phyloP scores from a whole-genome alignment of 2,329 filamentous ascomycete species.

The Xylaria hypoxylon region DNA sequence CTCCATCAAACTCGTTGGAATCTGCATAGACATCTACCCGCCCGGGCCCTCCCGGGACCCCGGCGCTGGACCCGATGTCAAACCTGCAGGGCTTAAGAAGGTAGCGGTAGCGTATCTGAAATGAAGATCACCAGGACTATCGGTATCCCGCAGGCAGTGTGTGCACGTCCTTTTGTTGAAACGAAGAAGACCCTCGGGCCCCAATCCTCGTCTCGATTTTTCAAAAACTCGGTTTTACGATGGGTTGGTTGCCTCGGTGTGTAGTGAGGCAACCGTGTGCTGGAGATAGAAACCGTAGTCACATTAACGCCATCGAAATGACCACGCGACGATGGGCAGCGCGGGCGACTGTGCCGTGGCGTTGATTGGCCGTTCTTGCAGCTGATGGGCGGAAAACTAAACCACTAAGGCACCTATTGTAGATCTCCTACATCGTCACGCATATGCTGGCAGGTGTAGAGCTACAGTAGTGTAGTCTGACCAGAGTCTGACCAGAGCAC shows the following conservation, averaged over 20 bases:
- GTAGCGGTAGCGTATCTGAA: slow-evolving; percentile 37
- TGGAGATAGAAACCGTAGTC: slow-evolving; percentile 3
- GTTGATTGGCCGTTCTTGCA: slow-evolving; percentile 2
- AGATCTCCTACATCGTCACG: slow-evolving; percentile 18
- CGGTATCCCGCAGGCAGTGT: slow-evolving; percentile 43
- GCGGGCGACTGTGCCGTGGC: background rate
- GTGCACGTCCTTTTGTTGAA: slow-evolving; percentile 16
- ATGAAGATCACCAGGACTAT: slow-evolving; percentile 50
- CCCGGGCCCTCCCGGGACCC: slow-evolving; percentile 21
- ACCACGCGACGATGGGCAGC: slow-evolving; percentile 8
- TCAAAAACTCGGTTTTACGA: background rate
- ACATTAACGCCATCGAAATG: slow-evolving; percentile 15
- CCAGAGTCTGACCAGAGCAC: too few species aligned
- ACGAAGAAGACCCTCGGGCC: background rate
- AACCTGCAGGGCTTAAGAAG: slow-evolving; percentile 38
- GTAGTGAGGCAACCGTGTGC: slow-evolving; percentile 4
- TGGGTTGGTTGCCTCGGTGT: slow-evolving; percentile 14
- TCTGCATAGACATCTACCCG: slow-evolving; percentile 14
- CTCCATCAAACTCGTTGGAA: background rate
- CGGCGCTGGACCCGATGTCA: slow-evolving; percentile 33
- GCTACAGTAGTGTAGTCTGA: too few species aligned
- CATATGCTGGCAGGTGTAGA: background rate
- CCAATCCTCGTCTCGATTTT: background rate
- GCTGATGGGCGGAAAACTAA: background rate
- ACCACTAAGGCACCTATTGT: background rate